A percentile compares a stretch with the other conserved stretches of the same genome.
These are phyloP conservation scores for Fraxinus ornus DNA, from an alignment of 305 asterid species.

Conservation along the genomic window DNA sequence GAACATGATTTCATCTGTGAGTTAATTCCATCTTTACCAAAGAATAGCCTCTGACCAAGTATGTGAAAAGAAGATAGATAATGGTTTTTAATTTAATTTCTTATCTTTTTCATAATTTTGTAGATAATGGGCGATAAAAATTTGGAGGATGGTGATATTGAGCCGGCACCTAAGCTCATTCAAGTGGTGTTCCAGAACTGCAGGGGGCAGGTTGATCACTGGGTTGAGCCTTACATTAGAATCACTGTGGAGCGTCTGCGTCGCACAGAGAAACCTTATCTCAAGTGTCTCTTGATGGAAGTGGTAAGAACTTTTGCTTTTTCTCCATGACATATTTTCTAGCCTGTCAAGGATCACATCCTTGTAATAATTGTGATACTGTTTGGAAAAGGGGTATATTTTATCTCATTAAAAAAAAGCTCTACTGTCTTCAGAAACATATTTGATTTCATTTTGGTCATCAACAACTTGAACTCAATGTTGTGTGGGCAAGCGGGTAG, in stretches of 20 bases:
- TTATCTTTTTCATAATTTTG: slow-evolving; percentile 17
- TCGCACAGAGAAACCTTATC: slow-evolving; percentile 60
- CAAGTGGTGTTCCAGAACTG: slow-evolving; percentile 90
- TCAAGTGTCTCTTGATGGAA: slow-evolving; percentile 82
- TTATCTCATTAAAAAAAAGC: not conserved
- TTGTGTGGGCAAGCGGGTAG: not conserved
- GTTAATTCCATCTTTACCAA: slow-evolving; percentile 29
- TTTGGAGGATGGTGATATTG: slow-evolving; percentile 91
- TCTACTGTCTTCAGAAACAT: not conserved
- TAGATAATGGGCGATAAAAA: slow-evolving; percentile 91
- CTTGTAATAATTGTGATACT: not conserved
- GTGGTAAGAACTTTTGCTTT: slow-evolving; percentile 53
- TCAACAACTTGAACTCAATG: slow-evolving; percentile 2
- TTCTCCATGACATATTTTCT: not conserved
- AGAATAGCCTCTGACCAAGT: not conserved
- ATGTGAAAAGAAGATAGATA: not conserved
- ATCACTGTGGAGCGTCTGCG: slow-evolving; percentile 77
- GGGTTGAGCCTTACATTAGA: slow-evolving; percentile 95
- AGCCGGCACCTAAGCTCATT: slow-evolving; percentile 94
- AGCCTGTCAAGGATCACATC: not conserved
- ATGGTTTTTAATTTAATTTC: slow-evolving; percentile 1
- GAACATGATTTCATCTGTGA: slow-evolving; percentile 90
- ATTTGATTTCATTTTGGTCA: not conserved
- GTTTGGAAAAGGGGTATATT: not conserved
- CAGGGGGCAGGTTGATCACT: slow-evolving; percentile 91